Evolutionary conservation across 129 eudicot genomes (phyloP).

Genomic region (Centaurea solstitialis): DNA sequence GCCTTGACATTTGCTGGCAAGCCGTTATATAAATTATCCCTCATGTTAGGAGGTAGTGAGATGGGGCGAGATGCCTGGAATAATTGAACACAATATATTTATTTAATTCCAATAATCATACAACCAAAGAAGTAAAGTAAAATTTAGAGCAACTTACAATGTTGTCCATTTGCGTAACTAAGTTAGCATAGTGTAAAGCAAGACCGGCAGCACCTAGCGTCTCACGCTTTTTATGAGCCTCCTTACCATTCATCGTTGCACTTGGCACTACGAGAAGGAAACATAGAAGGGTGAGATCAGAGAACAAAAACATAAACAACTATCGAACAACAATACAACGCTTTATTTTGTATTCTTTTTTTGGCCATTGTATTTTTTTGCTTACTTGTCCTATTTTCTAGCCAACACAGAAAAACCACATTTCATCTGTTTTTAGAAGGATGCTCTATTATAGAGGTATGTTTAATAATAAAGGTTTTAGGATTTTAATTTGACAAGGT

Average conservation of each 20-base stretch:
- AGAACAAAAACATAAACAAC: not conserved
- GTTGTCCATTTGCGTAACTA: conserved; percentile 83
- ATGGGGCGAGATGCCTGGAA: conserved; percentile 85
- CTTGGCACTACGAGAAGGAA: conserved; percentile 32
- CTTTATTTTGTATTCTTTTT: not conserved
- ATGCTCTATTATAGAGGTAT: not conserved
- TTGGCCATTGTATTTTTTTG: not conserved
- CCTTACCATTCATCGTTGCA: conserved; percentile 31
- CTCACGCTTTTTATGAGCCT: conserved; percentile 45
- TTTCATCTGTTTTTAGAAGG: not conserved
- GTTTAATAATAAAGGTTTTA: not conserved
- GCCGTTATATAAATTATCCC: conserved; percentile 76
- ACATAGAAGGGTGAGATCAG: not conserved
- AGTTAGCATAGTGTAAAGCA: conserved; percentile 89
- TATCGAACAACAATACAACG: not conserved
- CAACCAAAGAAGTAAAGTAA: conserved; percentile 3
- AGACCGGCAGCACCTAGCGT: conserved; percentile 91
- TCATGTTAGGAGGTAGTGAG: conserved; percentile 72
- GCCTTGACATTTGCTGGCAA: conserved; percentile 74
- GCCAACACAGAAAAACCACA: not conserved
- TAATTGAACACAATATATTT: not conserved
- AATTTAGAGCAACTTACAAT: conserved; percentile 57
- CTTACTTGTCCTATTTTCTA: not conserved
- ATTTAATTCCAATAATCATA: not conserved
- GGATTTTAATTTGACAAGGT: not conserved